A percentile compares a stretch with the other conserved stretches of the same genome.
Evolutionary conservation across 2,329 filamentous ascomycete genomes (phyloP).

Genomic region (Dendrostoma leiphaemia): DNA sequence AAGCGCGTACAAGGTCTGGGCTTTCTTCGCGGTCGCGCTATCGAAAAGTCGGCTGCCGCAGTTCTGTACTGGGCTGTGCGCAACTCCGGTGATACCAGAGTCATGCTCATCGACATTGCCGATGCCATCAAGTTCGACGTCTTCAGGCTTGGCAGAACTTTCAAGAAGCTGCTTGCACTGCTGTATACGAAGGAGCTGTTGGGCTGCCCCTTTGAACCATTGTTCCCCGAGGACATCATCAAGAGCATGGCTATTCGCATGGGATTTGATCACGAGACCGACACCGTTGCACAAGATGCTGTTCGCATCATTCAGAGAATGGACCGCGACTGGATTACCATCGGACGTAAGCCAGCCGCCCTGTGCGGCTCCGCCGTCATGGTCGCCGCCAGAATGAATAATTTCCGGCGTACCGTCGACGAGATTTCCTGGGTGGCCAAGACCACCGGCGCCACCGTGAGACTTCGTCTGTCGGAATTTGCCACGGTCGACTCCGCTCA

Average conservation of each 20-base stretch:
- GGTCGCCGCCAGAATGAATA: conserved; percentile 96
- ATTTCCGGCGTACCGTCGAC: conserved; percentile 86
- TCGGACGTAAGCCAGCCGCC: conserved; percentile 87
- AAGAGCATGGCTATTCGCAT: conserved; percentile 87
- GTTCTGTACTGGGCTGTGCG: conserved; percentile 89
- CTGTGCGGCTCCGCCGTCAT: conserved; percentile 93
- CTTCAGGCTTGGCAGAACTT: conserved; percentile 85
- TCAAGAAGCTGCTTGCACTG: conserved; percentile 74
- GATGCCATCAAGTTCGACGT: conserved; percentile 83
- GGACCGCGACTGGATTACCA: conserved; percentile 96
- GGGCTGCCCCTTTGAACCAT: conserved; percentile 50
- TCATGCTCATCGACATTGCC: conserved; percentile 94
- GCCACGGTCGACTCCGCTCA: conserved; percentile 79
- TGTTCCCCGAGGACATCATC: conserved; percentile 87
- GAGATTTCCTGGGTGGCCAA: conserved; percentile 99
- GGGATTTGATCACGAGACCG: conserved; percentile 80
- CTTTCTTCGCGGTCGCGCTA: conserved; percentile 82
- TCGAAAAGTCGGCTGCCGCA: conserved; percentile 83
- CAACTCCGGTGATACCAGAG: conserved; percentile 71
- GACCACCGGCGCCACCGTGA: conserved; percentile 89
- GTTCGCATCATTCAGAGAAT: conserved; percentile 86
- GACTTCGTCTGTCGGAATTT: conserved; percentile 89
- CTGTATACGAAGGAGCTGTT: conserved; percentile 55
- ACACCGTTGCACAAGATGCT: conserved; percentile 84
- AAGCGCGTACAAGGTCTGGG: conserved; percentile 37